Conservation (phyloP, 2,329 filamentous ascomycete species). For the Cadophora malorum region DNA sequence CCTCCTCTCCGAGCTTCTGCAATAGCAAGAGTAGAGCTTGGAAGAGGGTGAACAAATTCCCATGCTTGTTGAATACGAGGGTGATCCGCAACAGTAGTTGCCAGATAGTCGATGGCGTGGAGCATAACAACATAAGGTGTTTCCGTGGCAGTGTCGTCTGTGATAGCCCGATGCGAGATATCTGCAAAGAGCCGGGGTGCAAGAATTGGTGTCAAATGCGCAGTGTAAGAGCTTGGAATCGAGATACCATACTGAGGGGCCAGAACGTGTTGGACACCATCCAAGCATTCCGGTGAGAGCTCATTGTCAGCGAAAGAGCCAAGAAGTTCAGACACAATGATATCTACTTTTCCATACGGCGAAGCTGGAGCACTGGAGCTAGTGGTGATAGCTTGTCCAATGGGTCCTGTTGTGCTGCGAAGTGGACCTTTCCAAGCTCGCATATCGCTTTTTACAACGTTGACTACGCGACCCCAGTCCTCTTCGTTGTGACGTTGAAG, state of each 20-base stretch:
- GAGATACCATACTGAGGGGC: constrained; percentile 81
- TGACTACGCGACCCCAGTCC: constrained; percentile 82
- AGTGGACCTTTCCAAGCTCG: constrained; percentile 89
- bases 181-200: constrained; percentile 87
- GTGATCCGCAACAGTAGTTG: constrained; percentile 64
- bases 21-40: constrained; percentile 60
- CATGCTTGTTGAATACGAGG: constrained; percentile 76
- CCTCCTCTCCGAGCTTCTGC: constrained; percentile 64
- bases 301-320: constrained; percentile 98
- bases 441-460: constrained; percentile 96
- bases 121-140: constrained; percentile 96
- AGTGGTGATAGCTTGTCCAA: constrained; percentile 47
- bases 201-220: constrained; percentile 89
- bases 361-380: constrained; percentile 47
- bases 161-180: constrained; percentile 65
- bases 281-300: constrained; percentile 92
- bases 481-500: constrained; percentile 84
- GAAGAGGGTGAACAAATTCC: constrained; percentile 82
- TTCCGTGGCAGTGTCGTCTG: constrained; percentile 77
- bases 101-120: constrained; percentile 86
- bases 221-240: constrained; percentile 91
- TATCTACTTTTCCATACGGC: constrained; percentile 78
- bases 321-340: constrained; percentile 90
- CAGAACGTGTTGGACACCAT: constrained; percentile 93
- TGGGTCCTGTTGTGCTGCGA: constrained; percentile 45